Conservation (phyloP, 345 rosid species). For the Psidium friedrichsthalianum region DNA sequence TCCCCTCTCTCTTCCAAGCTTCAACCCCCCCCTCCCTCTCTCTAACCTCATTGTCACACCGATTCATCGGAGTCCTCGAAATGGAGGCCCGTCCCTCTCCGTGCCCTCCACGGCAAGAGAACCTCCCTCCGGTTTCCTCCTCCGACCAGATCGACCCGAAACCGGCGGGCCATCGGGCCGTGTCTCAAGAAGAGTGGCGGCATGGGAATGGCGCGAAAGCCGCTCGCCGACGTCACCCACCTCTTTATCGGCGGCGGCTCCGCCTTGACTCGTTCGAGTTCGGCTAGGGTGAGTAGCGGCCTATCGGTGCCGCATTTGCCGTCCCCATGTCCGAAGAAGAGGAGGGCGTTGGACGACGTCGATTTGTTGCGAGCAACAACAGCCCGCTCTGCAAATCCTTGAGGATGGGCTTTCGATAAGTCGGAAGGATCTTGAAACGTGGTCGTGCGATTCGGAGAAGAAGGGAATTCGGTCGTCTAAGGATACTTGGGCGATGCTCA, state of each 20-base stretch:
- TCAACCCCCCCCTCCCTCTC: background rate
- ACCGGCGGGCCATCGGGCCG: background rate
- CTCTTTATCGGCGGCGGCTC: background rate
- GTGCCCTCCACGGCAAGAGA: background rate
- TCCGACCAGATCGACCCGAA: background rate
- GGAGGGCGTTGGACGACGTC: background rate
- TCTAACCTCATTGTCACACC: background rate
- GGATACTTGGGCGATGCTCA: too few relatives aligned
- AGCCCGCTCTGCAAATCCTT: too few relatives aligned
- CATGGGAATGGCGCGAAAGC: background rate
- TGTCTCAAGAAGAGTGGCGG: background rate
- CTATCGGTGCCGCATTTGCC: background rate
- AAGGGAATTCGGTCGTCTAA: too few relatives aligned
- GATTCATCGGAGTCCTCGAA: background rate
- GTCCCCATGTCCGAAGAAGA: background rate
- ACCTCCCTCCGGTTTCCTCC: background rate
- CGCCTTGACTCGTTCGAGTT: background rate
- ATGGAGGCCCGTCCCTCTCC: background rate
- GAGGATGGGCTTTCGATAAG: too few relatives aligned
- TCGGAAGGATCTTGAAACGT: too few relatives aligned
- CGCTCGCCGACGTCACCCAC: slow-evolving; percentile 1
- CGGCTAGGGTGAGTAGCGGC: background rate
- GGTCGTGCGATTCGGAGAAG: too few relatives aligned
- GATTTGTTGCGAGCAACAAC: background rate
- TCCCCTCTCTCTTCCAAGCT: too few relatives aligned